These are phyloP conservation scores for Funneliformis geosporum DNA, from an alignment of 192 early-diverging fungal species.

Conservation along the genomic window DNA sequence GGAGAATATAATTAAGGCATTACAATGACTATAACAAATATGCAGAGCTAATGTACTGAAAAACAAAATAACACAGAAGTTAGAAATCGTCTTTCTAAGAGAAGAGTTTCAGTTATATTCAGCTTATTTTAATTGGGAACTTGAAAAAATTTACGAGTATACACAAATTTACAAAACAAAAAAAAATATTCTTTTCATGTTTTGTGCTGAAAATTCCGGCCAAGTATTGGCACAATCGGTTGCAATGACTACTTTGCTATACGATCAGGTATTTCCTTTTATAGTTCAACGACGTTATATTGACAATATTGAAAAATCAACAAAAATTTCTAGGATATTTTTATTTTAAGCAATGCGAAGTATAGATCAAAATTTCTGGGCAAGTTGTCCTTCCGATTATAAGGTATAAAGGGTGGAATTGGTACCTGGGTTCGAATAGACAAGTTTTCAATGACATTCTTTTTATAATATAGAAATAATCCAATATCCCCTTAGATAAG, in stretches of 20 bases:
- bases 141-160: neutral
- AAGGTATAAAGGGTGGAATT: too few species aligned
- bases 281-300: neutral
- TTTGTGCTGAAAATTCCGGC: neutral
- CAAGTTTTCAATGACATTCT: too few species aligned
- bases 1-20: neutral
- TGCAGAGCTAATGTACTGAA: constrained; percentile 16
- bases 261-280: neutral
- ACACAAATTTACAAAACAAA: neutral
- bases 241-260: constrained; percentile 6
- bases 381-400: too few species aligned
- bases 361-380: too few species aligned
- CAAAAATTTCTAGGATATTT: constrained; percentile 2
- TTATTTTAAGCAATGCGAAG: neutral
- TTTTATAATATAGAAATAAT: too few species aligned
- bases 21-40: neutral
- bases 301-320: neutral
- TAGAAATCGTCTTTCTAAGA: neutral
- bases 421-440: too few species aligned
- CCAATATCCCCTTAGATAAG: too few species aligned
- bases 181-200: neutral
- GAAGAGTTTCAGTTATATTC: constrained; percentile 15
- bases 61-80: neutral
- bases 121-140: constrained; percentile 18
- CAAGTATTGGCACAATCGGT: neutral